Percentiles rank a stretch among this genome's conserved stretches.
Evolutionary conservation across 163 green algal species (phyloP).

Genomic region (Scenedesmus sp.): DNA sequence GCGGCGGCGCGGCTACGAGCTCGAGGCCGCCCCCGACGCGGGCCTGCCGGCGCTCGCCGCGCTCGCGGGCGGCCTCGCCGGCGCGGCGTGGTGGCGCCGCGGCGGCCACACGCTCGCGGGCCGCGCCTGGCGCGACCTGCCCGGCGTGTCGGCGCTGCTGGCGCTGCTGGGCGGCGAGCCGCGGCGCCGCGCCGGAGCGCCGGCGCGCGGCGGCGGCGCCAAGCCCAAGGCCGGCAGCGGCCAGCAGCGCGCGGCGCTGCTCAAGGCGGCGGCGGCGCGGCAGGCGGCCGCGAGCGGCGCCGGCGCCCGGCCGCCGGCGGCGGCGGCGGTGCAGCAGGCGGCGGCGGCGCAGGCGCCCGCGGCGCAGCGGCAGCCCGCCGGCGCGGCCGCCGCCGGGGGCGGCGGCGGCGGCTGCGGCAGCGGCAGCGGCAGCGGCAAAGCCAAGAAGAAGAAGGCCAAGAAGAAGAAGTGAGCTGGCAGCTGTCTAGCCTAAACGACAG

Average conservation of each 20-base stretch:
- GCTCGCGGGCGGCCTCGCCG: constrained; percentile 1
- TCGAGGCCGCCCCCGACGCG: constrained; percentile 7
- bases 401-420: constrained; percentile 15
- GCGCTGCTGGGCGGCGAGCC: constrained; percentile 14
- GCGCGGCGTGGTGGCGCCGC: constrained; percentile 22
- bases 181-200: constrained; percentile 8
- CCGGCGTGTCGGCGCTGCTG: background rate
- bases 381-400: constrained; percentile 2
- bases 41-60: constrained; percentile 8
- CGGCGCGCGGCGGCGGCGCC: background rate
- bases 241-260: background rate
- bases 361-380: background rate
- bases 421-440: constrained; percentile 2
- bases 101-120: constrained; percentile 2
- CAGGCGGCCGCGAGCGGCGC: background rate
- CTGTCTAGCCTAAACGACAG: no score
- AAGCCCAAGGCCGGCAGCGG: background rate
- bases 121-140: constrained; percentile 18
- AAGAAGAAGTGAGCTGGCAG: constrained; percentile 25
- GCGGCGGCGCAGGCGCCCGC: constrained; percentile 2
- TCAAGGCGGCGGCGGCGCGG: constrained; percentile 1
- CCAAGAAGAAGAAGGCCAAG: constrained; percentile 26
- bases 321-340: background rate
- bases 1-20: constrained; percentile 33
- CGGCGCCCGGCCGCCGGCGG: background rate